phyloP scores from a whole-genome alignment of 2,329 filamentous ascomycete species.

The Ophiostoma perfectum region DNA sequence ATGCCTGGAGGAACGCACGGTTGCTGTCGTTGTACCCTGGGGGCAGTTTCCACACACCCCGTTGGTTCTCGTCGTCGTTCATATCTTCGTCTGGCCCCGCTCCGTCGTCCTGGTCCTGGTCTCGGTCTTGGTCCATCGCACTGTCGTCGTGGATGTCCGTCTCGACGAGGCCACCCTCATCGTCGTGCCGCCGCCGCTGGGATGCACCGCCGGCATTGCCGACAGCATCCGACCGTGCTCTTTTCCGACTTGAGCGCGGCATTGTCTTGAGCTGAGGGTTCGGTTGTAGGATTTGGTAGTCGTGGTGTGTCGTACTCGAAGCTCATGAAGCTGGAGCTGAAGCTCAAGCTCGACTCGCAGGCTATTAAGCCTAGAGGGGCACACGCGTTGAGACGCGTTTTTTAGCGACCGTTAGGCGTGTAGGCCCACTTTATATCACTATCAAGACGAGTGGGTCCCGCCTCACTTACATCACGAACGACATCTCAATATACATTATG shows the following conservation, averaged over 20 bases:
- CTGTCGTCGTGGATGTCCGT: not conserved
- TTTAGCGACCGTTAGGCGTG: not conserved
- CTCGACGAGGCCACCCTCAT: not conserved
- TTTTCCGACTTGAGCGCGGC: constrained; percentile 20
- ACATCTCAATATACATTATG: too few species aligned
- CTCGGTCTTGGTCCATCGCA: not conserved
- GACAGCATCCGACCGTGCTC: constrained; percentile 13
- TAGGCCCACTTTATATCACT: not conserved
- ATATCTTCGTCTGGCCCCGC: not conserved
- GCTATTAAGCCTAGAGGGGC: not conserved
- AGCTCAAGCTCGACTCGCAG: too few species aligned
- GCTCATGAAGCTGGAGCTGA: not conserved
- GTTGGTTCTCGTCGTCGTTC: not conserved
- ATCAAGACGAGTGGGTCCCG: too few species aligned
- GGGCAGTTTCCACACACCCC: constrained; percentile 26
- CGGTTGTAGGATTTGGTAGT: not conserved
- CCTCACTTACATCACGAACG: too few species aligned
- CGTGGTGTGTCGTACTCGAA: not conserved
- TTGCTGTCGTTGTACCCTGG: constrained; percentile 56
- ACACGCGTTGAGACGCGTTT: constrained; percentile 6
- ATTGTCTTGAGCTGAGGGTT: not conserved
- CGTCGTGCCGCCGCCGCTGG: constrained; percentile 6
- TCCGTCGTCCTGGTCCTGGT: not conserved
- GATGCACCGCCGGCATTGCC: not conserved
- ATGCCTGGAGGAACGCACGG: constrained; percentile 84